Conservation (phyloP, 1,284 basidiomycete genomes). For the Microbotryomycetes sp. region DNA sequence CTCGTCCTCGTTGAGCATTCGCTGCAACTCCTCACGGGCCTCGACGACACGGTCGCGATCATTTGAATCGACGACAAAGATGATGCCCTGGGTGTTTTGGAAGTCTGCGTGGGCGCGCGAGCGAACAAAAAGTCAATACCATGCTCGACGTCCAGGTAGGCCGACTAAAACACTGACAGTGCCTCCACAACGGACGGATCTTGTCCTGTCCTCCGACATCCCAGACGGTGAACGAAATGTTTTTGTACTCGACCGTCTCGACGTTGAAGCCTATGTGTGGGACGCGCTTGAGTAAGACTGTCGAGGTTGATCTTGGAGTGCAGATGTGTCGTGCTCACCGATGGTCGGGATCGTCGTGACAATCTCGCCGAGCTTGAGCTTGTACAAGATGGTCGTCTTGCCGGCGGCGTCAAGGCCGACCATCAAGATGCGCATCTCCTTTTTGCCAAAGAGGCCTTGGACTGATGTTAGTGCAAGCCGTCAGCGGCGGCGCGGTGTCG, state of each 20-base stretch:
- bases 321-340: constrained; percentile 51
- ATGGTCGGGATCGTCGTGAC: constrained; percentile 99
- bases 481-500: neutral
- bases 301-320: neutral
- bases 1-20: constrained; percentile 99
- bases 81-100: constrained; percentile 99
- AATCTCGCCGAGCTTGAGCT: constrained; percentile 98
- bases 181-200: constrained; percentile 97
- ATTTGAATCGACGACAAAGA: constrained; percentile 99
- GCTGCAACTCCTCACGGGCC: constrained; percentile 97
- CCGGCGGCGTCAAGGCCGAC: constrained; percentile 74
- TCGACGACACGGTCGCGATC: constrained; percentile 99
- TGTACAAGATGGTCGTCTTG: constrained; percentile 82
- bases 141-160: neutral
- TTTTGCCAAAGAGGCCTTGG: constrained; percentile 78
- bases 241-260: constrained; percentile 99
- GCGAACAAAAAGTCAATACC: neutral
- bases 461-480: constrained; percentile 21
- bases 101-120: constrained; percentile 59
- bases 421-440: constrained; percentile 89
- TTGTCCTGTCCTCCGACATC: constrained; percentile 99
- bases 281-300: neutral
- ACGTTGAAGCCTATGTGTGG: constrained; percentile 79
- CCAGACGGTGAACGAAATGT: constrained; percentile 99
- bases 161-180: constrained; percentile 60